Percentiles rank a stretch among this genome's conserved stretches.
These are phyloP conservation scores for Blastobotrys robertii DNA, from an alignment of 805 yeast genomes.

Conservation along the genomic window DNA sequence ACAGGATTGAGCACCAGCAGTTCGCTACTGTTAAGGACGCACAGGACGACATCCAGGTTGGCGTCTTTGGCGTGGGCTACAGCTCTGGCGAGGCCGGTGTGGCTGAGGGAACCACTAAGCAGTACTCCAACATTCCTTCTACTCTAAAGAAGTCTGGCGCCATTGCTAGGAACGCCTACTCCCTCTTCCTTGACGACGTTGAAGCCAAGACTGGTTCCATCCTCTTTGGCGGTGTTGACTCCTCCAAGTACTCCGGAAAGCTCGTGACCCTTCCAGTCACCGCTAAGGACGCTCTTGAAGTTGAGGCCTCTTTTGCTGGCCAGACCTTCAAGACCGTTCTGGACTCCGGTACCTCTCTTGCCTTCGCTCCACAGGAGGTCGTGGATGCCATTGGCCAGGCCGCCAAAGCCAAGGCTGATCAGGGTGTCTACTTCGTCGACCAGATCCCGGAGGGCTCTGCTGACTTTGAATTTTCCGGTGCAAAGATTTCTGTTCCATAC, in stretches of 20 bases:
- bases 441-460: constrained; percentile 3
- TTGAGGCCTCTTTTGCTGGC: constrained; percentile 10
- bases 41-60: constrained; percentile 35
- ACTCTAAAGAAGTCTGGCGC: constrained; percentile 40
- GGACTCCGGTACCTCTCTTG: constrained; percentile 19
- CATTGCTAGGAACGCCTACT: constrained; percentile 35
- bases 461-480: constrained; percentile 17
- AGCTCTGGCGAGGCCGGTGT: constrained; percentile 9
- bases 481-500: constrained; percentile 17
- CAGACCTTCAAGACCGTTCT: constrained; percentile 6
- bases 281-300: constrained; percentile 3
- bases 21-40: constrained; percentile 40
- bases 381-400: constrained; percentile 23
- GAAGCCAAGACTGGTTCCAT: constrained; percentile 29
- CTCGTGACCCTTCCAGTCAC: constrained; percentile 17
- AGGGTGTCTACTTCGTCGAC: constrained; percentile 16
- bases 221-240: constrained; percentile 46
- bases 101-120: neutral
- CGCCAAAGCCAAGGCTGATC: constrained; percentile 32
- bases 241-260: constrained; percentile 35
- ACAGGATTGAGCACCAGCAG: constrained; percentile 34
- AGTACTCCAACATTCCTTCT: constrained; percentile 56
- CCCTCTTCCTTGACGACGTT: constrained; percentile 35
- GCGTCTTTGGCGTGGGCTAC: constrained; percentile 15
- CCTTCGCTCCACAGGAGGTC: constrained; percentile 18